Evolutionary conservation across 768 basidiomycete genomes (phyloP).

Genomic region (Macrolepiota fuliginosa): DNA sequence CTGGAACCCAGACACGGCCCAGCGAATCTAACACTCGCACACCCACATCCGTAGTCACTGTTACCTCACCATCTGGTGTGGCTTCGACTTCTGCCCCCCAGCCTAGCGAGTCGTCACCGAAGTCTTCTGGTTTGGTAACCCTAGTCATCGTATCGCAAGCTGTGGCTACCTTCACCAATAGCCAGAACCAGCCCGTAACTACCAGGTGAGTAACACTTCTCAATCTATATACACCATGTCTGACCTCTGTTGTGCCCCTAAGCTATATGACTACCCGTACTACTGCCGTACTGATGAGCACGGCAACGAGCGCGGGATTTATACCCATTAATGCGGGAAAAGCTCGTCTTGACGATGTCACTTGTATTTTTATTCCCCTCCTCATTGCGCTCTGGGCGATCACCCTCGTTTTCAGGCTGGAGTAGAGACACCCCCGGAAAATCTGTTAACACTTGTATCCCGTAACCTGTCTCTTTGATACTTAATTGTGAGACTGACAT

Average conservation of each 20-base stretch:
- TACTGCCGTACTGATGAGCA: neutral
- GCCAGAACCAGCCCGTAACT: neutral
- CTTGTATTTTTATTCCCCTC: constrained; percentile 1
- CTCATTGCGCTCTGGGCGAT: neutral
- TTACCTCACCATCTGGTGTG: neutral
- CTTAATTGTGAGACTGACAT: neutral
- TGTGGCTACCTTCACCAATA: neutral
- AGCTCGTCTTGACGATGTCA: neutral
- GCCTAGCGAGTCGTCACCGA: neutral
- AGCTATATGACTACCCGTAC: constrained; percentile 9
- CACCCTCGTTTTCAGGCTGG: neutral
- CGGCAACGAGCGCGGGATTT: neutral
- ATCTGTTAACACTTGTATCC: neutral
- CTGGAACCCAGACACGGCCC: neutral
- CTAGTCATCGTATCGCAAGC: constrained; percentile 10
- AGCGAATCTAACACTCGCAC: neutral
- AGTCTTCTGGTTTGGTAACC: constrained; percentile 2
- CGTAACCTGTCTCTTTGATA: neutral
- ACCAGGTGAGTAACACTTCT: neutral
- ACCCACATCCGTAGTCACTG: neutral
- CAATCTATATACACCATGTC: neutral
- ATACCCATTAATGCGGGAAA: constrained; percentile 10
- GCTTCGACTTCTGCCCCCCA: neutral
- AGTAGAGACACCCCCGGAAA: neutral
- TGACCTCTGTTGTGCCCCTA: neutral